These are phyloP conservation scores for Phyllosticta citriasiana DNA, from an alignment of 2,329 filamentous ascomycete species.

Conservation along the genomic window DNA sequence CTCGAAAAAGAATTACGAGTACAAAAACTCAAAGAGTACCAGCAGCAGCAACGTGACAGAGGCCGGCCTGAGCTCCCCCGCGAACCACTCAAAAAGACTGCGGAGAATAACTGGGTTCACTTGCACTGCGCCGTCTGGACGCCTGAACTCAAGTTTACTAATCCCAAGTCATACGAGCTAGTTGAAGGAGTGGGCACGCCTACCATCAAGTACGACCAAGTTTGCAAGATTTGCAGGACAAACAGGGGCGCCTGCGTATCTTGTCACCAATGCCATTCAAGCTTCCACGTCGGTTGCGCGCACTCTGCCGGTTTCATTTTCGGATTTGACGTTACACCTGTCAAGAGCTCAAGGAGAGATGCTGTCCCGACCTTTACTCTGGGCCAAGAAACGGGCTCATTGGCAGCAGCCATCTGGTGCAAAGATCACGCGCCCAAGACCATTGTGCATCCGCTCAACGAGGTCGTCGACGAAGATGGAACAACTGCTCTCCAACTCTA, in stretches of 20 bases:
- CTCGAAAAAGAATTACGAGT: constrained; percentile 74
- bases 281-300: constrained; percentile 84
- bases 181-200: constrained; percentile 71
- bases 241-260: constrained; percentile 67
- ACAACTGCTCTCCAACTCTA: constrained; percentile 77
- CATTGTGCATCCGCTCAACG: constrained; percentile 67
- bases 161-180: constrained; percentile 68
- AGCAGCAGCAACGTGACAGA: constrained; percentile 70
- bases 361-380: constrained; percentile 70
- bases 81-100: constrained; percentile 86
- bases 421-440: constrained; percentile 71
- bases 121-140: constrained; percentile 88
- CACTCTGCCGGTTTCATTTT: constrained; percentile 72
- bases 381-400: constrained; percentile 64
- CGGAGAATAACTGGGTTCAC: constrained; percentile 97
- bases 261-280: constrained; percentile 63
- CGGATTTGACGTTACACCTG: constrained; percentile 81
- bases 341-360: constrained; percentile 81
- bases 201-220: constrained; percentile 68
- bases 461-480: constrained; percentile 60
- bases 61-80: constrained; percentile 76
- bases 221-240: constrained; percentile 76
- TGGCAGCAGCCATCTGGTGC: constrained; percentile 84
- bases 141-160: constrained; percentile 85
- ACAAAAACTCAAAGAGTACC: constrained; percentile 71